These are phyloP conservation scores for Colletotrichum noveboracense DNA, from an alignment of 2,329 filamentous ascomycete species.

Conservation along the genomic window DNA sequence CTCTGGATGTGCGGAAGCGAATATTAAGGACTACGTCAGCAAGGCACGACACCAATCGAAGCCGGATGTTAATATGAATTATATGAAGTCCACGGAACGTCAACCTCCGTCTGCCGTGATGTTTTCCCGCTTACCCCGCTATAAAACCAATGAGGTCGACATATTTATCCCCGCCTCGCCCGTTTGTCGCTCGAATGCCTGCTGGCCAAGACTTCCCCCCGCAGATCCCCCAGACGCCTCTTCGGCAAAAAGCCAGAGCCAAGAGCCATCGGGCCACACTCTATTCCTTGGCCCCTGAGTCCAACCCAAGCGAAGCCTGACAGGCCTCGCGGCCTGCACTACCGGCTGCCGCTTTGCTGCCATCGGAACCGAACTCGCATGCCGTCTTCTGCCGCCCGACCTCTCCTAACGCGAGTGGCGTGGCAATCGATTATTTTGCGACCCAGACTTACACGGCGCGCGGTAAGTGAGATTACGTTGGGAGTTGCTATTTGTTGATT, in stretches of 20 bases:
- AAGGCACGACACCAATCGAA: not conserved
- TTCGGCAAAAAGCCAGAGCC: conserved; percentile 6
- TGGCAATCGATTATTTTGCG: too few species aligned
- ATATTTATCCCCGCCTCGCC: not conserved
- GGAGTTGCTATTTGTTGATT: not conserved
- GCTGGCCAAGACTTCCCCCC: conserved; percentile 9
- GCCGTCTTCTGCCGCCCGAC: not conserved
- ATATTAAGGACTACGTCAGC: not conserved
- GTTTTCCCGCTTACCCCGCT: not conserved
- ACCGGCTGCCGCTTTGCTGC: not conserved
- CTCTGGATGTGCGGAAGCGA: not conserved
- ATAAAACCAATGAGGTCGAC: not conserved
- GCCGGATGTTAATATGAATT: not conserved
- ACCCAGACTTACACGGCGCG: not conserved
- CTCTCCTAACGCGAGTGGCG: not conserved
- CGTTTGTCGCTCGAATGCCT: not conserved
- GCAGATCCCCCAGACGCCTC: conserved; percentile 3
- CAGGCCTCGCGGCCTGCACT: too few species aligned
- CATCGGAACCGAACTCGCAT: not conserved
- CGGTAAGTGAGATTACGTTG: not conserved
- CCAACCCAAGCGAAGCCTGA: not conserved
- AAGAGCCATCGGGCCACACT: not conserved
- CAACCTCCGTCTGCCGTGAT: not conserved
- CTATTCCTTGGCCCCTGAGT: not conserved
- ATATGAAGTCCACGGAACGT: not conserved